Base-by-base conservation (phyloP, 805 yeast genomes). In the Yarrowia sp. region DNA sequence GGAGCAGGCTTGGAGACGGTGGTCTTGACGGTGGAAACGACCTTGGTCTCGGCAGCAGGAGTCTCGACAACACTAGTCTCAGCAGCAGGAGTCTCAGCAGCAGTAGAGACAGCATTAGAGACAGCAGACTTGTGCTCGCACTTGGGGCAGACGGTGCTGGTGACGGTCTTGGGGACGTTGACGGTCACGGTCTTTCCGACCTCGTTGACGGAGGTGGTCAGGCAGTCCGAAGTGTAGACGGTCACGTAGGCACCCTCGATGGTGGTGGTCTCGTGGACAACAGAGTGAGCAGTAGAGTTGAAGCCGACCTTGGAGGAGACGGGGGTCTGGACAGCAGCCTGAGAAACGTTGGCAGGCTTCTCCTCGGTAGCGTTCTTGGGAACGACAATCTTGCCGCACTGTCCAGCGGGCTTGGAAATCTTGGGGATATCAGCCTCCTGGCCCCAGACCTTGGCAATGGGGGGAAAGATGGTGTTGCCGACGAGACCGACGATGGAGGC, bases 391-490 rank as follows among this genome's bases (percentile, higher is more conserved):
- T 44, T 44, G 12, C 51, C 51, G 19, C 51, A 44, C 35, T 44
- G 25, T 4, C 42, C 42, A 21, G 41, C n/a, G 33, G 35, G 22
- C 35, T 44, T 44, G 13, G 5, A 16, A 6, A 44, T 19, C 35
- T 29, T 29, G 51, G 51, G 51, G n/a, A 44, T 29, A 9, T 44
- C 51, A 5, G 8, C 35, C 24, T 44, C 51, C 10, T 24, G 6
- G 2, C 38, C 46, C 60, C 60, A 53, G 14, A 36, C 35, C 38
- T 53, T 22, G 33, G 60, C 60, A n/a, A 53, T 53, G 12, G 33
- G 25, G 25, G 60, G 60, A 14, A 53, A 27, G 29, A 53, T 53
- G 24, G 33, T 35, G 46, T 53, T 53, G 16, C 60, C 60, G 18
- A 32, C 25, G 8, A 35, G 22, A 12, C 60, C 60, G 18, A 53